Base-by-base conservation (phyloP, 495 filamentous ascomycete genomes). In the Lasiosphaeria miniovina region DNA sequence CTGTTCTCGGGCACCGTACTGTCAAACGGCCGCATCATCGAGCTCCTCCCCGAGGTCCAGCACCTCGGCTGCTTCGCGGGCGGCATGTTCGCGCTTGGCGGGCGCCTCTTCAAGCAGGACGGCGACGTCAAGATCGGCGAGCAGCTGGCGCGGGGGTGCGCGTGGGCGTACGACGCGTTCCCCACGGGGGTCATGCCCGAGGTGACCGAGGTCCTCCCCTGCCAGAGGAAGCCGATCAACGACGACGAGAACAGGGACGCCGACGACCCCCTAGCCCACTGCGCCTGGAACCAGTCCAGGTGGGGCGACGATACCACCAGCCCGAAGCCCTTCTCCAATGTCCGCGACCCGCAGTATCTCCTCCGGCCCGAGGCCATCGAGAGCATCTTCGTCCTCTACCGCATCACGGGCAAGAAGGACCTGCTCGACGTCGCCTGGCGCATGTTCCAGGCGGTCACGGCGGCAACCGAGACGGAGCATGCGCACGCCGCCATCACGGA, bases 151-250 rank as follows among this genome's bases (percentile, higher is more conserved):
- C 87, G 94, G 54, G 94, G 93, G 12, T 97, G 93, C 63, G 86
- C 93, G n/a, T 97, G 91, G 93, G 85, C 90, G 2, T 97, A 96
- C 68, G 80, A 86, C 38, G 79, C 83, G 6, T 92, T 91, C 38
- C 78, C 83, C 4, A 87, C 87, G 0, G 92, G 93, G 4, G 87
- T 98, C 65, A 96, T 96, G 91, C 91, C 94, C 0, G 94, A 97
- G 72, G 71, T 73, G 4, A 89, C 90, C 65, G 61, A 71, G 7
- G 66, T 87, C 10, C 61, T 87, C 15, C 34, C 61, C 9, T 80
- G 77, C 62, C 63, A 91, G 62, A 80, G 84, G 50, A 78, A 24
- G 24, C 24, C 74, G 33, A 46, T 40, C n/a, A 33, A 38, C 9
- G 38, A 41, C 38, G 38, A 7, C 38, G 12, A 41, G 8, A 41